phyloP scores from a whole-genome alignment of 257 asterid species.

The Penstemon davidsonii region DNA sequence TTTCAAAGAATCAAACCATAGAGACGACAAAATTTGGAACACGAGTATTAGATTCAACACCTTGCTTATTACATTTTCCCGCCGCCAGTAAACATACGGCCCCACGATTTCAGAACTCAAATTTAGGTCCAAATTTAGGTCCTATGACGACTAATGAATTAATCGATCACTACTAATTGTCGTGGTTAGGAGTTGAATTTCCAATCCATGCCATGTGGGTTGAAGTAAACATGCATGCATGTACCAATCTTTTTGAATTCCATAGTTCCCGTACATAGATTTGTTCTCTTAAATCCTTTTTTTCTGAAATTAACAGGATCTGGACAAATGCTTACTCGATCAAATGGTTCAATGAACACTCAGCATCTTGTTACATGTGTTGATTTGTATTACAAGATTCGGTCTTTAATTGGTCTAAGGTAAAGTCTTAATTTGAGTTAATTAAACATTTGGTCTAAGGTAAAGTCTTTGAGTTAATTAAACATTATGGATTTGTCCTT shows the following conservation, averaged over 20 bases:
- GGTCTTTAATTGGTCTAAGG: conserved; percentile 16
- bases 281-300: conserved; percentile 10
- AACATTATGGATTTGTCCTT: not conserved
- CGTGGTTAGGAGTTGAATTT: conserved; percentile 10
- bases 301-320: conserved; percentile 18
- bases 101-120: no score
- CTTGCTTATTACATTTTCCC: no score
- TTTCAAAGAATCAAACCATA: no score
- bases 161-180: not conserved
- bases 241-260: not conserved
- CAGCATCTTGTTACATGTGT: conserved; percentile 15
- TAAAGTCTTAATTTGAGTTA: not conserved
- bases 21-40: no score
- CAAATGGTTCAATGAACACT: conserved; percentile 27
- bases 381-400: conserved; percentile 8
- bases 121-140: no score
- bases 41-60: no score
- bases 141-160: no score
- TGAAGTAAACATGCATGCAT: conserved; percentile 8
- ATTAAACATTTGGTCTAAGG: conserved; percentile 1
- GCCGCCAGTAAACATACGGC: no score
- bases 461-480: not conserved
- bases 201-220: conserved; percentile 31
- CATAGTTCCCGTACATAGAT: not conserved
- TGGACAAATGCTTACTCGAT: not conserved